Evolutionary conservation across 148 eudicot species (phyloP), one percentile per base, ranked within the genome.

Genomic region (Fagopyrum homotropicum): DNA sequence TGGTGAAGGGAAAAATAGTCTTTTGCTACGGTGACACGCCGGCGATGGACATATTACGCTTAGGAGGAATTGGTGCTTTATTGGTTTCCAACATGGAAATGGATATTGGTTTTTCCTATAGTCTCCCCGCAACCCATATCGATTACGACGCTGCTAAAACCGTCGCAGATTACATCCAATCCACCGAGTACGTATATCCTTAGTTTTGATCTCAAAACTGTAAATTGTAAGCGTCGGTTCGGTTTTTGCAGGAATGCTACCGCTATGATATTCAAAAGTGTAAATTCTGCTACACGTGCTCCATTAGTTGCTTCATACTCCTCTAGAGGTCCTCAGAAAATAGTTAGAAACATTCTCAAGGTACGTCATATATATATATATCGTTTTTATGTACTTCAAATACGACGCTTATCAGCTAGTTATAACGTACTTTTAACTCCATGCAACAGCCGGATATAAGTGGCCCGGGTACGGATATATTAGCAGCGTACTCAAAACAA

Each of bases 391-490:
- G 40, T 35, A 1, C 40, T 1, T 2, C 40, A 35, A 35, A 0
- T 35, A 1, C 40, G 3, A 35, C 40, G 40, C 40, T 35, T 35
- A 35, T 35, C 0, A 35, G 40, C 40, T 35, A 35, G 40, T 35
- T 35, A 0, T 35, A 35, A 35, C 40, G 40, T 35, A 35, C 2
- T n/a, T n/a, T n/a, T 35, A 35, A 35, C 40, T 35, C 40, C 26
- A 6, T 69, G 63, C 89, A 22, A 22, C 26, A 92, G 98, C 98
- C 96, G 35, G 98, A 93, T 77, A 89, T 93, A 49, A 77, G 84
- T 43, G 98, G 93, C 14, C 98, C 98, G 54, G 96, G 98, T 66
- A 60, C 86, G 50, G 82, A 81, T 81, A 93, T 93, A 73, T 78
- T 93, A 30, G 98, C 98, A 59, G 92, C 81, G 11, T 91, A 80